Base-by-base conservation (phyloP, 202 grass and related monocot species). In the Panicum hallii region DNA sequence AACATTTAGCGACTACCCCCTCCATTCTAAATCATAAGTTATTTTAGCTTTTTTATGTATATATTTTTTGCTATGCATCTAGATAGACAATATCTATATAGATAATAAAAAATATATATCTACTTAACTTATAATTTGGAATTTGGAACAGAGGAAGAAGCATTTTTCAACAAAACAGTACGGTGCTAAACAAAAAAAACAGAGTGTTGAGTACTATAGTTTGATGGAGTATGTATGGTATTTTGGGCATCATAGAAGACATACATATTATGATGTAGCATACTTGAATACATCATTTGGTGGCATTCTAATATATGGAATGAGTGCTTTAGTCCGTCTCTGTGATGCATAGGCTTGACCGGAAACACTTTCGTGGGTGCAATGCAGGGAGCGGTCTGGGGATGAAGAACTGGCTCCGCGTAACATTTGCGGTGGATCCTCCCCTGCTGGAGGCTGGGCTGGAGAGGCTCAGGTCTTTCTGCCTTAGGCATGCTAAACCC, bases 341-440 rank as follows among this genome's bases (percentile, higher is more conserved):
- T 41, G 7, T 41, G 36, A 6, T 17, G 3, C 15, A 17, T 7
- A 14, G 1, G 12, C 12, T 46, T 72, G 28, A 72, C 12, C 15
- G 14, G 5, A 49, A 72, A 48, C 44, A 30, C 13, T 28, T 46
- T 45, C 9, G n/a, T 58, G 60, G 40, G 11, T 68, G 19, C 38
- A 63, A 53, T 55, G 7, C 83, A 95, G 90, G 93, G 23, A 93
- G 80, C 68, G 73, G 77, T 5, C 32, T 95, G 16, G 83, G 70
- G 43, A 90, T 95, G 88, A 89, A 91, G 62, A 79, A 89, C 14
- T 93, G 93, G 90, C 71, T 91, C 4, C 84, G 93, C 2, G 75
- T 96, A 52, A 89, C 86, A 14, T 96, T 96, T 26, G 86, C 86
- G 0, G 74, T 83, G 9, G 88, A 89, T 48, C 90, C 86, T 30